Evolutionary conservation across 352 stramenopile genomes (phyloP).

Genomic region (Pythium dissimile): DNA sequence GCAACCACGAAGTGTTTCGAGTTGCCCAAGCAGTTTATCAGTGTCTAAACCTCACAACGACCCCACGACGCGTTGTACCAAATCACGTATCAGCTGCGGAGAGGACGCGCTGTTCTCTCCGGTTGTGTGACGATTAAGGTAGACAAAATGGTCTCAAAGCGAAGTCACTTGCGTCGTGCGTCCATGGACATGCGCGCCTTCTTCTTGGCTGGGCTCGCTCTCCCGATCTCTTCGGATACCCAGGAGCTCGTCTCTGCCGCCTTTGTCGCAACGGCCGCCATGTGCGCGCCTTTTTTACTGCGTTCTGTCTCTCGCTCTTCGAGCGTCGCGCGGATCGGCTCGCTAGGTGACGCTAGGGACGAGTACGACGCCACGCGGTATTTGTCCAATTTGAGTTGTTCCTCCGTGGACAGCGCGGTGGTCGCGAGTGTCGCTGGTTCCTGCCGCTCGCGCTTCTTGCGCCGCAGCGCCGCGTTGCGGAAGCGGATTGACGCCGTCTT

Average conservation of each 20-base stretch:
- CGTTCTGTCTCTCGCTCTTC: neutral
- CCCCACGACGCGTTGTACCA: too few relatives aligned
- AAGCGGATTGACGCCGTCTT: conserved; percentile 61
- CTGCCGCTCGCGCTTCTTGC: conserved; percentile 61
- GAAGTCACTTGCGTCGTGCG: too few relatives aligned
- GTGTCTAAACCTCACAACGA: too few relatives aligned
- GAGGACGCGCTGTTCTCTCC: too few relatives aligned
- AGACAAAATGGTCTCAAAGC: too few relatives aligned
- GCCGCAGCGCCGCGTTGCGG: conserved; percentile 53
- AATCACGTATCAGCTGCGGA: too few relatives aligned
- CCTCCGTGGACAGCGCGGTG: conserved; percentile 29
- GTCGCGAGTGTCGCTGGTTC: conserved; percentile 18
- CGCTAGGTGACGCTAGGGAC: conserved; percentile 60
- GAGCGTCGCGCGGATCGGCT: conserved; percentile 26
- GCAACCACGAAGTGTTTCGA: too few relatives aligned
- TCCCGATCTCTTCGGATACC: too few relatives aligned
- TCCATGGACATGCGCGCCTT: conserved; percentile 15
- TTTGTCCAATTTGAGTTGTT: conserved; percentile 58
- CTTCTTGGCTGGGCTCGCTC: conserved; percentile 7
- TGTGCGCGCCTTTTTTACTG: neutral
- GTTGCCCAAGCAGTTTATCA: too few relatives aligned
- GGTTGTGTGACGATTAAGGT: too few relatives aligned
- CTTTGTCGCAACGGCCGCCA: neutral
- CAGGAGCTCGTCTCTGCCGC: neutral
- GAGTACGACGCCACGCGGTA: conserved; percentile 69